Percentiles rank a stretch among this genome's conserved stretches.
These are phyloP conservation scores for Brassica carinata DNA, from an alignment of 345 rosid genomes.

Conservation along the genomic window DNA sequence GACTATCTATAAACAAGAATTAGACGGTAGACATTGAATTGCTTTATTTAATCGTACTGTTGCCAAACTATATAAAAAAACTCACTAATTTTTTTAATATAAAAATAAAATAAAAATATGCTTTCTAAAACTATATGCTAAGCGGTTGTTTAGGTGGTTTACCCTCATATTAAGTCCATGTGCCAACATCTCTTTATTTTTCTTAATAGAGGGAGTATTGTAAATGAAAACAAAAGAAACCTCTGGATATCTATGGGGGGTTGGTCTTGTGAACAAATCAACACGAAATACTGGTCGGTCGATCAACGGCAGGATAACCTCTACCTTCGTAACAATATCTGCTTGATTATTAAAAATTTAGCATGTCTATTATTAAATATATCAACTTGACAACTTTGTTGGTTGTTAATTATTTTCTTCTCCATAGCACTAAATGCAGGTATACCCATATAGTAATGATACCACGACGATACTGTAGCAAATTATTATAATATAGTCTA, in stretches of 20 bases:
- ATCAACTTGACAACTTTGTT: background rate
- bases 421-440: background rate
- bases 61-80: background rate
- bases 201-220: background rate
- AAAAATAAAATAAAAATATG: background rate
- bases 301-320: slow-evolving; percentile 25
- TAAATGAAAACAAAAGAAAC: slow-evolving; percentile 7
- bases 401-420: background rate
- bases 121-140: too few species aligned
- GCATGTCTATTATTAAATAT: background rate
- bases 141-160: too few species aligned
- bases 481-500: background rate
- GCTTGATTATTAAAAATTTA: background rate
- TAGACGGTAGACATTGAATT: background rate
- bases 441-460: background rate
- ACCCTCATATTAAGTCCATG: too few species aligned
- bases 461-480: background rate
- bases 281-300: slow-evolving; percentile 25
- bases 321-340: background rate
- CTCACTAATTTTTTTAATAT: background rate
- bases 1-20: background rate
- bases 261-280: slow-evolving; percentile 29
- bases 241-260: slow-evolving; percentile 11
- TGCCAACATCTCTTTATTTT: too few species aligned
- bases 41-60: background rate